Evolutionary conservation across 2,329 filamentous ascomycete species (phyloP).

Genomic region (Monilinia vaccinii-corymbosi): DNA sequence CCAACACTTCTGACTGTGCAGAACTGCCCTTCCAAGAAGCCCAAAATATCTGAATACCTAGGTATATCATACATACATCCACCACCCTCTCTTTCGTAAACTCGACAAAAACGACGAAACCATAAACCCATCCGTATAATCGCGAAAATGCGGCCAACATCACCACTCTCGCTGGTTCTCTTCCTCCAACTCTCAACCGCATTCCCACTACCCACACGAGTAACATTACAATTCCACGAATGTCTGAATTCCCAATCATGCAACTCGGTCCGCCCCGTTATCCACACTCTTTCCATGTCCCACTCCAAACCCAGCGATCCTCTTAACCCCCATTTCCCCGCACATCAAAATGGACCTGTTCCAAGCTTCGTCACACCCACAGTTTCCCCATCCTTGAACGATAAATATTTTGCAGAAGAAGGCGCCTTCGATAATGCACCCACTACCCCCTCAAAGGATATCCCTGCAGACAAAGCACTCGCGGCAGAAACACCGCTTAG

Average conservation of each 20-base stretch:
- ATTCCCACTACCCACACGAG: conserved; percentile 7
- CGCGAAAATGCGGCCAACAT: conserved; percentile 7
- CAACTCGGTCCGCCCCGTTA: not conserved
- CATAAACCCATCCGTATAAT: not conserved
- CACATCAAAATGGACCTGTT: conserved; percentile 16
- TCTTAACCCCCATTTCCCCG: conserved; percentile 22
- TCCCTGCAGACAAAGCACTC: conserved; percentile 20
- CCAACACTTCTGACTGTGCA: not conserved
- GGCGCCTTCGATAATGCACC: conserved; percentile 22
- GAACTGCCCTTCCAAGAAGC: not conserved
- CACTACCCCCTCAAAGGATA: conserved; percentile 16
- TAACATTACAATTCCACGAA: not conserved
- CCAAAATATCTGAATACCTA: not conserved
- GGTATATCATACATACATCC: not conserved
- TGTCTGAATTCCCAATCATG: conserved; percentile 2
- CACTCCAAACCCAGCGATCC: not conserved
- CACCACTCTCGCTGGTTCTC: conserved; percentile 7
- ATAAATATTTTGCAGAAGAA: conserved; percentile 3
- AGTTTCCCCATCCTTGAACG: not conserved
- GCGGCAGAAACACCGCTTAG: conserved; percentile 17
- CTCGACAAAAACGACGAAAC: not conserved
- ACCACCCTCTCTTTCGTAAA: not conserved
- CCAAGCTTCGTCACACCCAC: not conserved
- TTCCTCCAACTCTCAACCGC: conserved; percentile 16
- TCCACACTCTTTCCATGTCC: not conserved